phyloP scores from a whole-genome alignment of 1,139 yeast genomes.

The Debaryomyces nepalensis region DNA sequence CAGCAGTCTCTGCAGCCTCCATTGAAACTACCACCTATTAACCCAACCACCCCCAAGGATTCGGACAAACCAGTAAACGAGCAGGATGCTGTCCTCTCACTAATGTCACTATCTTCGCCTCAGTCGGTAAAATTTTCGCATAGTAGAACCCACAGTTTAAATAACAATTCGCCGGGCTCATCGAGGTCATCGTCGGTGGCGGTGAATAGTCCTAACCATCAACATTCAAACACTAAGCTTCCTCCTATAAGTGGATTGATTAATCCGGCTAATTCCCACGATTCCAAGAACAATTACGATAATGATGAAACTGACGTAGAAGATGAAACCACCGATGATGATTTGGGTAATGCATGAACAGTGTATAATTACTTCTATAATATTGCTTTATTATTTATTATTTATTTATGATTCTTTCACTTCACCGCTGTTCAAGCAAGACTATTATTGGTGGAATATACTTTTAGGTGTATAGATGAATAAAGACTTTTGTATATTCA shows the following conservation, averaged over 20 bases:
- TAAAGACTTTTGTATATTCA: too few species aligned
- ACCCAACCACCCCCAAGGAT: constrained; percentile 25
- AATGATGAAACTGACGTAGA: constrained; percentile 44
- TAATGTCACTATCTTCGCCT: constrained; percentile 52
- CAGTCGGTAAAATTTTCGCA: constrained; percentile 39
- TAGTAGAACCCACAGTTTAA: constrained; percentile 38
- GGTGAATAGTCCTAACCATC: constrained; percentile 24
- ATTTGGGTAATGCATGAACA: constrained; percentile 12
- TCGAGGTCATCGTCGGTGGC: constrained; percentile 31
- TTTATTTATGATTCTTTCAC: constrained; percentile 5
- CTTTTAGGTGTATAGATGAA: too few species aligned
- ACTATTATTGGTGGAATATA: too few species aligned
- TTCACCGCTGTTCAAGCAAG: too few species aligned
- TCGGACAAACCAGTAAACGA: constrained; percentile 28
- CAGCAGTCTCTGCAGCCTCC: constrained; percentile 12
- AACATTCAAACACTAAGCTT: constrained; percentile 23
- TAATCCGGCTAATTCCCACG: constrained; percentile 14
- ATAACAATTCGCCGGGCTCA: constrained; percentile 27
- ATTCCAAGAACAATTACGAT: constrained; percentile 18
- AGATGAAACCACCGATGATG: constrained; percentile 28
- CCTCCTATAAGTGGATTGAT: constrained; percentile 43
- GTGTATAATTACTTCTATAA: constrained; percentile 3
- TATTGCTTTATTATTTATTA: constrained; percentile 7
- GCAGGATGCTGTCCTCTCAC: constrained; percentile 50
- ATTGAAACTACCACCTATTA: constrained; percentile 38